These are phyloP conservation scores for Selaginella moellendorffii DNA, from an alignment of 75 land plant species.

Conservation along the genomic window DNA sequence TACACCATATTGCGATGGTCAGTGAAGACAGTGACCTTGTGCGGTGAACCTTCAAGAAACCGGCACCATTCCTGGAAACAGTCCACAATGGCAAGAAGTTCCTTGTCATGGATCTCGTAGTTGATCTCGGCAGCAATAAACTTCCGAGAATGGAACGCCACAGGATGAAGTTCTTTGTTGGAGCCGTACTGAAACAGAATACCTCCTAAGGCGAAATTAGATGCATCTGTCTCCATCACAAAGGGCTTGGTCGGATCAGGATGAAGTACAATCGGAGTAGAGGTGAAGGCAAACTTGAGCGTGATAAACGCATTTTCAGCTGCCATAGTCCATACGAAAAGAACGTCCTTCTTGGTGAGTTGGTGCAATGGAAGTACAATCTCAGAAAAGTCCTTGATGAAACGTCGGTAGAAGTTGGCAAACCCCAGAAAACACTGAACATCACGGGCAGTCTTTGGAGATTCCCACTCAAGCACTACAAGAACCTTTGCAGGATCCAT, in stretches of 20 bases:
- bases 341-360: slow-evolving; percentile 1
- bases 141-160: slow-evolving; percentile 17
- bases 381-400: slow-evolving; percentile 1
- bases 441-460: neutral
- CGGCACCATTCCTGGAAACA: slow-evolving; percentile 17
- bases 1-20: slow-evolving; percentile 13
- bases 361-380: neutral
- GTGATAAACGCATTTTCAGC: slow-evolving; percentile 10
- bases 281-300: slow-evolving; percentile 2
- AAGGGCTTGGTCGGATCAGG: slow-evolving; percentile 14
- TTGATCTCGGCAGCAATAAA: neutral
- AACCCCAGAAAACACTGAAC: slow-evolving; percentile 11
- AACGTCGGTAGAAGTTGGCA: neutral
- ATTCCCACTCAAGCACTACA: slow-evolving; percentile 7
- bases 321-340: slow-evolving; percentile 7
- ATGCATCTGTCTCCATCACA: slow-evolving; percentile 23
- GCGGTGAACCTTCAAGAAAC: slow-evolving; percentile 15
- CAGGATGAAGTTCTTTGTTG: slow-evolving; percentile 14
- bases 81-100: slow-evolving; percentile 16
- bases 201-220: slow-evolving; percentile 13
- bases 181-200: slow-evolving; percentile 16
- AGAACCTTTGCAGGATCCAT: slow-evolving; percentile 17
- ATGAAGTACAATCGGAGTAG: slow-evolving; percentile 2
- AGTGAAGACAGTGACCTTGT: slow-evolving; percentile 10
- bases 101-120: slow-evolving; percentile 14